These are phyloP conservation scores for Alternaria dauci DNA, from an alignment of 2,329 filamentous ascomycete genomes.

Conservation along the genomic window DNA sequence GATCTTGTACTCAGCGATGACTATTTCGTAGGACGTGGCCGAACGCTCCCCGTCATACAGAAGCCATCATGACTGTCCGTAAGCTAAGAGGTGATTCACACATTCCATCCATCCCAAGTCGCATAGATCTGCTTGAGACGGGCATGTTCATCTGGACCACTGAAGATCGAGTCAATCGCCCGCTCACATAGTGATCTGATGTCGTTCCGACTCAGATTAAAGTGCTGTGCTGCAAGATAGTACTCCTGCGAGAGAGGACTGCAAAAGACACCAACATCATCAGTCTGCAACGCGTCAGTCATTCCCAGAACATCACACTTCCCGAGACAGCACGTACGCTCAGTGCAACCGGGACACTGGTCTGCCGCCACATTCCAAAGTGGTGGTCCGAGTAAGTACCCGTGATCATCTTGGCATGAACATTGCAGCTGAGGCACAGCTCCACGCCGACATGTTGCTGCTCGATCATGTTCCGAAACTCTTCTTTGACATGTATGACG, in stretches of 20 bases:
- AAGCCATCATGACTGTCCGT: not conserved
- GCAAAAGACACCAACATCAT: conserved; percentile 83
- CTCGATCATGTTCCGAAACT: conserved; percentile 65
- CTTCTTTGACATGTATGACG: conserved; percentile 75
- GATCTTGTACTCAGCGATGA: not conserved
- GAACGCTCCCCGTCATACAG: not conserved
- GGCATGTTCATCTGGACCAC: conserved; percentile 67
- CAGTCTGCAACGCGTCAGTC: conserved; percentile 65
- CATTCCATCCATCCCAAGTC: conserved; percentile 32
- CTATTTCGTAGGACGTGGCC: not conserved
- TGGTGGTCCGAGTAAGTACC: conserved; percentile 75
- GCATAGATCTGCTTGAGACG: conserved; percentile 53
- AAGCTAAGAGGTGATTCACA: not conserved
- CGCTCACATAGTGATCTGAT: conserved; percentile 66
- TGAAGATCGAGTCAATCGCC: conserved; percentile 73
- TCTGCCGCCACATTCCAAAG: conserved; percentile 75
- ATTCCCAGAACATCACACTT: not conserved
- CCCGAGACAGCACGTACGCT: conserved; percentile 64
- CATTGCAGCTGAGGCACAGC: conserved; percentile 82
- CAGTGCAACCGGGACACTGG: conserved; percentile 65
- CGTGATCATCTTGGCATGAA: conserved; percentile 75
- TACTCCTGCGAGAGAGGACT: conserved; percentile 82
- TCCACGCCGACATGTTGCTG: conserved; percentile 70
- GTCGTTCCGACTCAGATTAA: conserved; percentile 61
- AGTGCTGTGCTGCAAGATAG: conserved; percentile 74